phyloP scores from a whole-genome alignment of 129 eudicot genomes.

The Saposhnikovia divaricata region DNA sequence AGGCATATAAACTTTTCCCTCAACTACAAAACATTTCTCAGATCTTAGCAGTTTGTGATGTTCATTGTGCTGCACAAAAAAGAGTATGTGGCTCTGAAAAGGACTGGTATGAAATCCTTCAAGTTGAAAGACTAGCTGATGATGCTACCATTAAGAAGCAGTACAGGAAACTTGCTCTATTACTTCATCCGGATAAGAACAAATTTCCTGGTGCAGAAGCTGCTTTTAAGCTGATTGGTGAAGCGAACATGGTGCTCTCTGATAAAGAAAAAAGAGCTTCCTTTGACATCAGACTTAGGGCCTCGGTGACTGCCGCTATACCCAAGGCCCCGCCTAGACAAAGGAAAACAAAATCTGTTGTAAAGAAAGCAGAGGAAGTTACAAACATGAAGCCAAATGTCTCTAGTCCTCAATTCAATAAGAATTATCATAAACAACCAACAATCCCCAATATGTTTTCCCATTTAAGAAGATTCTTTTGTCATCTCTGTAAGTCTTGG shows the following conservation, averaged over 20 bases:
- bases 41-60: constrained; percentile 68
- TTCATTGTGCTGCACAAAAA: constrained; percentile 69
- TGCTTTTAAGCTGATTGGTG: constrained; percentile 89
- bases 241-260: constrained; percentile 70
- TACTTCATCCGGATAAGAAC: constrained; percentile 94
- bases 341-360: constrained; percentile 20
- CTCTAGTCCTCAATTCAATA: constrained; percentile 25
- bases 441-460: constrained; percentile 19
- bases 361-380: constrained; percentile 16
- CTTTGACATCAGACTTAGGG: constrained; percentile 49
- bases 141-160: constrained; percentile 67
- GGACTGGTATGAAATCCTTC: constrained; percentile 84
- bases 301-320: constrained; percentile 17
- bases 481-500: constrained; percentile 55
- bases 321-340: constrained; percentile 34
- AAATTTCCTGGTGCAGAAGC: constrained; percentile 91
- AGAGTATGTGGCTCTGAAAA: constrained; percentile 45
- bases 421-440: constrained; percentile 25
- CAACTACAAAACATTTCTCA: constrained; percentile 66
- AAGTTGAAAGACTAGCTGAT: constrained; percentile 66
- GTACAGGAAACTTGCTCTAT: constrained; percentile 73
- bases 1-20: constrained; percentile 61
- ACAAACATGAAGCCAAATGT: constrained; percentile 21
- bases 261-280: constrained; percentile 53
- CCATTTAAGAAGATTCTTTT: constrained; percentile 24